Evolutionary conservation across 352 stramenopile genomes (phyloP).

Genomic region (Phytopythium kandeliae): DNA sequence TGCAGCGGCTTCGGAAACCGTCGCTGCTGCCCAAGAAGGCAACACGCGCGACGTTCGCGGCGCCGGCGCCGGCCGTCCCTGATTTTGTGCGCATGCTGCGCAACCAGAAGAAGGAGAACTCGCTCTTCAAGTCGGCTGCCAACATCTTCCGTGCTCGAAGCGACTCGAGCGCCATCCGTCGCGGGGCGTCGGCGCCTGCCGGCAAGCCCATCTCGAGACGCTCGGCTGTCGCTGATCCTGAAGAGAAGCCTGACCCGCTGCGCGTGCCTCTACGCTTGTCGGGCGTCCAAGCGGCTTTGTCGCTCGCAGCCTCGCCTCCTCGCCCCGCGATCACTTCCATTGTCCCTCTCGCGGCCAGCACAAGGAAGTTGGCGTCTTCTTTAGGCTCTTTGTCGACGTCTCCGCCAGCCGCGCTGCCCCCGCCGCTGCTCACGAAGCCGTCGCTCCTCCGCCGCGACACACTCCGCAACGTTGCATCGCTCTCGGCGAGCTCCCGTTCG

Average conservation of each 20-base stretch:
- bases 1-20: neutral
- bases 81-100: neutral
- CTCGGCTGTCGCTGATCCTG: no score
- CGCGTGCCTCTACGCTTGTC: neutral
- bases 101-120: slow-evolving; percentile 2
- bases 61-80: neutral
- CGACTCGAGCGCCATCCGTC: neutral
- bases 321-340: no score
- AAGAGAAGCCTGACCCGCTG: no score
- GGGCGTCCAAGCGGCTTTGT: neutral
- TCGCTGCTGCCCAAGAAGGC: neutral
- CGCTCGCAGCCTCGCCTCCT: no score
- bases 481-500: neutral
- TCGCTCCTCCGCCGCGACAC: neutral
- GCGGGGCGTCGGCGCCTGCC: no score
- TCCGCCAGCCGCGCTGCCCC: neutral
- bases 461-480: neutral
- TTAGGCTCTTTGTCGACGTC: neutral
- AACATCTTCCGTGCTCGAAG: neutral
- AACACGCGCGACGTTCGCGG: neutral
- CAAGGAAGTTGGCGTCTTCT: no score
- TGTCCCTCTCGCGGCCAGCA: no score
- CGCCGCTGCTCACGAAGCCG: neutral
- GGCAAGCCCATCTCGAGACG: no score
- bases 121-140: slow-evolving; percentile 1